These are phyloP conservation scores for Dothistroma septosporum DNA, from an alignment of 2,329 filamentous ascomycete genomes.

Conservation along the genomic window DNA sequence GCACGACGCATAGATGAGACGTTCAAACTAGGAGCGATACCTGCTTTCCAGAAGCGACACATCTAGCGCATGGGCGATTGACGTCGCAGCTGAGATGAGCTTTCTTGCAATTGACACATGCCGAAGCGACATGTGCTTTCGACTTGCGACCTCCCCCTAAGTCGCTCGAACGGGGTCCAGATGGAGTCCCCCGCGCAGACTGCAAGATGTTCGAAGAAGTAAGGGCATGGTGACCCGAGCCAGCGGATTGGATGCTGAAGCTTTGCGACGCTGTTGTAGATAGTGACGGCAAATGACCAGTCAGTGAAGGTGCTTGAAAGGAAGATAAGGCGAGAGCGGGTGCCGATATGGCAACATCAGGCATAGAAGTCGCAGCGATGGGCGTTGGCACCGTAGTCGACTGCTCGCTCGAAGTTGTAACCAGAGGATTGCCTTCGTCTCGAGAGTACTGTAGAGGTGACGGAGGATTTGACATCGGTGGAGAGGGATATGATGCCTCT, in stretches of 20 bases:
- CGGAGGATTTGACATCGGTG: conserved; percentile 50
- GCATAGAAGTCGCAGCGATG: conserved; percentile 15
- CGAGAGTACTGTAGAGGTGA: conserved; percentile 34
- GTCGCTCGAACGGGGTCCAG: conserved; percentile 10
- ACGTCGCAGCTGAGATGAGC: conserved; percentile 67
- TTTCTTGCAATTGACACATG: conserved; percentile 80
- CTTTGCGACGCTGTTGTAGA: not conserved
- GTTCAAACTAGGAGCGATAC: conserved; percentile 34
- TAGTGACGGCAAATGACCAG: not conserved
- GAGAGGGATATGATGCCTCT: conserved; percentile 41
- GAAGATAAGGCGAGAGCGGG: conserved; percentile 11
- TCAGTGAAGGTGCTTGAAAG: conserved; percentile 7
- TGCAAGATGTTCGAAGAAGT: conserved; percentile 1
- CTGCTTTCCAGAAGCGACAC: conserved; percentile 69
- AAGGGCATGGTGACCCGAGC: not conserved
- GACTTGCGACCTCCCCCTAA: conserved; percentile 28
- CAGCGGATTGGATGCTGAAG: not conserved
- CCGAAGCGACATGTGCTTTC: conserved; percentile 72
- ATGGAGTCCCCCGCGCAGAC: conserved; percentile 1
- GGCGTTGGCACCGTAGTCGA: not conserved
- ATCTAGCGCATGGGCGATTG: conserved; percentile 73
- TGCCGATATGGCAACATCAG: conserved; percentile 15
- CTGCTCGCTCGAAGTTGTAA: conserved; percentile 7
- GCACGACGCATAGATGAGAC: not conserved
- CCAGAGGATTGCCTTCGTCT: conserved; percentile 10